Evolutionary conservation across 1,139 yeast genomes (phyloP).

Genomic region (Candida mesenterica): DNA sequence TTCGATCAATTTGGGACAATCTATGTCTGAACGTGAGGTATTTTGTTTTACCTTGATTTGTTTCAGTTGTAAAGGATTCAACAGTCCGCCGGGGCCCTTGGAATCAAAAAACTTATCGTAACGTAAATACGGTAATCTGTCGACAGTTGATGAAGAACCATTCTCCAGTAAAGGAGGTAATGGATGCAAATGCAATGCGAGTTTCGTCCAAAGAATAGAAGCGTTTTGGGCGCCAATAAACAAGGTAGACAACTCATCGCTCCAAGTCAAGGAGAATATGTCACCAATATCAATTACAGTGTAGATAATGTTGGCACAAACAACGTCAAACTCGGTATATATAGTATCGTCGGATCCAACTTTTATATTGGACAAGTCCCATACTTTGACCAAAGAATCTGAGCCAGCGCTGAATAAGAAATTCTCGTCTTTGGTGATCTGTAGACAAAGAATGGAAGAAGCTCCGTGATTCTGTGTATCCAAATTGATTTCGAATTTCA

Average conservation of each 20-base stretch:
- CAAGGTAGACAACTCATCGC: conserved; percentile 55
- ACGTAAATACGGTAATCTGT: conserved; percentile 71
- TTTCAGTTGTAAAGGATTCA: conserved; percentile 33
- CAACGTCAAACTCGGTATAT: conserved; percentile 6
- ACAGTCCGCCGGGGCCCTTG: conserved; percentile 73
- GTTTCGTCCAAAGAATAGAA: conserved; percentile 67
- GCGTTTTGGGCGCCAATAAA: conserved; percentile 94
- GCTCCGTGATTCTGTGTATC: conserved; percentile 51
- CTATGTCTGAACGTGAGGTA: conserved; percentile 11
- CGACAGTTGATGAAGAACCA: conserved; percentile 16
- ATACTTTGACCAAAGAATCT: conserved; percentile 83
- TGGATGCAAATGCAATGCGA: conserved; percentile 16
- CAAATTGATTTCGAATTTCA: conserved; percentile 35
- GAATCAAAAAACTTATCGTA: conserved; percentile 91
- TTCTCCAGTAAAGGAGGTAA: background rate
- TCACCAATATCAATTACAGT: conserved; percentile 90
- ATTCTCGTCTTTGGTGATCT: conserved; percentile 56
- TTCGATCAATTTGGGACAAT: conserved; percentile 50
- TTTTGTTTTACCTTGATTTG: conserved; percentile 27
- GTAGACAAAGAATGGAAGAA: conserved; percentile 68
- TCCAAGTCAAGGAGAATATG: conserved; percentile 79
- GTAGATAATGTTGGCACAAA: conserved; percentile 68
- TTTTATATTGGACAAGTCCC: conserved; percentile 50
- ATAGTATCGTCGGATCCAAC: conserved; percentile 4
- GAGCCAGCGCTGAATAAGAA: conserved; percentile 82